Conservation (phyloP, 1,139 yeast genomes). For the Wickerhamiella pararugosa region DNA sequence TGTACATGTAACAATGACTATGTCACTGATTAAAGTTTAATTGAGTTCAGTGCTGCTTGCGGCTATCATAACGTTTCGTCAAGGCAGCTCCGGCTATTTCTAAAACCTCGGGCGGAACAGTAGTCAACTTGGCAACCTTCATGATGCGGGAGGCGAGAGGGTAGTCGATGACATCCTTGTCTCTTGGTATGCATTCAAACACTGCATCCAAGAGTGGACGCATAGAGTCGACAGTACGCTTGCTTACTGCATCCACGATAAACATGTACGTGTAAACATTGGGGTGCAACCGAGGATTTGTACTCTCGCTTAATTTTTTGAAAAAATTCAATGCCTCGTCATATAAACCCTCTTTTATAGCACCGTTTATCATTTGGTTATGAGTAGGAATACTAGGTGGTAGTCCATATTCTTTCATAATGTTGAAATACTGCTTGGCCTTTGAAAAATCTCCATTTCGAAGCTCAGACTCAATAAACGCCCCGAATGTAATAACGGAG, state of each 20-base stretch:
- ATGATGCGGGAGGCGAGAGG: constrained; percentile 10
- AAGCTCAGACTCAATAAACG: constrained; percentile 47
- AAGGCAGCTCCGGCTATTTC: constrained; percentile 2
- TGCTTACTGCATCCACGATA: constrained; percentile 4
- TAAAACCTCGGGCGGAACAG: constrained; percentile 7
- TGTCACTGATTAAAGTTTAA: too few relatives aligned
- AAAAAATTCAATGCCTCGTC: constrained; percentile 10
- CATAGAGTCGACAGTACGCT: not conserved
- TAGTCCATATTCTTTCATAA: constrained; percentile 29
- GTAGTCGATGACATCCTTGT: constrained; percentile 11
- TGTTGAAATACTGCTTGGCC: constrained; percentile 37
- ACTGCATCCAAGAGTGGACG: constrained; percentile 2
- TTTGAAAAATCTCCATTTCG: constrained; percentile 32
- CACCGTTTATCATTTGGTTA: constrained; percentile 44
- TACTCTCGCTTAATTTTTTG: constrained; percentile 6
- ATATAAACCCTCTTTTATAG: constrained; percentile 7
- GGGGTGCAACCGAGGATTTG: constrained; percentile 10
- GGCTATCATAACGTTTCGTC: not conserved
- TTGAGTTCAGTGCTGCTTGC: too few relatives aligned
- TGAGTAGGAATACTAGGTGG: constrained; percentile 34
- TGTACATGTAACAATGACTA: too few relatives aligned
- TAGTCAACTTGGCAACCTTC: constrained; percentile 4
- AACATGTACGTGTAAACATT: constrained; percentile 15
- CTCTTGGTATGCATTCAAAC: constrained; percentile 2
- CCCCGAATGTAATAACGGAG: constrained; percentile 33